phyloP scores from a whole-genome alignment of 192 early-diverging fungal genomes.

The Helicostylum pulchrum region DNA sequence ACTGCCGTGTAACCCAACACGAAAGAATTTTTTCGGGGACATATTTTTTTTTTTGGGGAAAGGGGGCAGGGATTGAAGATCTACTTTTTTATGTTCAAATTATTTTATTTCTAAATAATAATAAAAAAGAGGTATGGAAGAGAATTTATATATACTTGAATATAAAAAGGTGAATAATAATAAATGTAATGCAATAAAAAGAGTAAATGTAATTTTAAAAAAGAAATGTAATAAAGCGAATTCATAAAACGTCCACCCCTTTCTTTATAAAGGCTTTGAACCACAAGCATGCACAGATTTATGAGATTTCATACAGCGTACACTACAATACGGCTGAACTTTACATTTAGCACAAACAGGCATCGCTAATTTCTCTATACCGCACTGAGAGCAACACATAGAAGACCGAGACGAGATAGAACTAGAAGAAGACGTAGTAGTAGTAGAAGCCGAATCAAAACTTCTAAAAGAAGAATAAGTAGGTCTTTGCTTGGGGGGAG shows the following conservation, averaged over 20 bases:
- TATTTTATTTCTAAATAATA: no score
- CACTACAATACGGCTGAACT: conserved; percentile 5
- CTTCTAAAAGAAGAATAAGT: not conserved
- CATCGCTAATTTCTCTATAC: conserved; percentile 11
- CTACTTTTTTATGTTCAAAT: no score
- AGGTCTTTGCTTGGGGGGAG: not conserved
- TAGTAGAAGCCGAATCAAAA: conserved; percentile 8
- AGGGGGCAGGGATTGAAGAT: no score
- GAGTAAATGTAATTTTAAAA: not conserved
- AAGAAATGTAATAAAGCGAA: not conserved
- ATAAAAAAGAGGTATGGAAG: no score
- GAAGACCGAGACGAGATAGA: not conserved
- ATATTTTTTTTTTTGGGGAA: no score
- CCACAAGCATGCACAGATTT: conserved; percentile 4
- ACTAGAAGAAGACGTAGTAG: conserved; percentile 1
- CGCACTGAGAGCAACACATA: conserved; percentile 6
- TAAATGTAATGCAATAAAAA: not conserved
- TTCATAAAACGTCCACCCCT: not conserved
- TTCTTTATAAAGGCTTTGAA: not conserved
- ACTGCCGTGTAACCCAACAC: no score
- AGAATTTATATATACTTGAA: no score
- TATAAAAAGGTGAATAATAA: no score
- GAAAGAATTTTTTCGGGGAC: no score
- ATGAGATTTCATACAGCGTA: conserved; percentile 19
- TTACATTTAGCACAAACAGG: conserved; percentile 25